A percentile compares a stretch with the other conserved stretches of the same genome.
These are phyloP conservation scores for Ogataea corticis DNA, from an alignment of 805 yeast species.

Conservation along the genomic window DNA sequence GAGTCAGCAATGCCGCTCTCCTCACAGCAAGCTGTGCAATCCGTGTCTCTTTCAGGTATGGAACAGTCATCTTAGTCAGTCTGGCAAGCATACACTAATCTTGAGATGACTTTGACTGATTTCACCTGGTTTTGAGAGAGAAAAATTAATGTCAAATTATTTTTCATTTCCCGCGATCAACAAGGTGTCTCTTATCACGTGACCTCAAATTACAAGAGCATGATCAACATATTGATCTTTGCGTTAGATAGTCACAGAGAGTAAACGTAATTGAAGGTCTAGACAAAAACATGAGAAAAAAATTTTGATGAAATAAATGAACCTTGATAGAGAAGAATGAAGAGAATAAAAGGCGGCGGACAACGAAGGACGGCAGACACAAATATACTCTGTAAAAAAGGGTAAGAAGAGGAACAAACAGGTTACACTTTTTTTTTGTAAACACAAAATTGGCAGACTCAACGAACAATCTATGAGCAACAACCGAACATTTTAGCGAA, in stretches of 20 bases:
- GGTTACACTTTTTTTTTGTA: constrained; percentile 5
- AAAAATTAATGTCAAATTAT: background rate
- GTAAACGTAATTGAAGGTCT: constrained; percentile 5
- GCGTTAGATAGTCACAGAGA: too few species aligned
- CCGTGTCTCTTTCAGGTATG: constrained; percentile 64
- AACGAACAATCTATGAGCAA: constrained; percentile 15
- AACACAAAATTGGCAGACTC: constrained; percentile 1
- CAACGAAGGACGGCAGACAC: constrained; percentile 1
- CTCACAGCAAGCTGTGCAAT: constrained; percentile 90
- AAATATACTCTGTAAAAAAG: constrained; percentile 2
- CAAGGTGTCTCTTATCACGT: background rate
- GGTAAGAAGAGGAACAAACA: constrained; percentile 3
- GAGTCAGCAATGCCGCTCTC: constrained; percentile 78
- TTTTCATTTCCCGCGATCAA: background rate
- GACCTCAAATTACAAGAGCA: background rate
- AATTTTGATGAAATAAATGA: constrained; percentile 3
- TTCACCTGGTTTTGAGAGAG: background rate
- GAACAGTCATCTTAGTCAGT: constrained; percentile 3
- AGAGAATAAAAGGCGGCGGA: constrained; percentile 6
- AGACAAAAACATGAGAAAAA: constrained; percentile 6
- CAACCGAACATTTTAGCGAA: constrained; percentile 27
- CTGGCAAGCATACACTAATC: background rate
- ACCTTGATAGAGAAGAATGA: constrained; percentile 2
- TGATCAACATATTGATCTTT: too few species aligned
- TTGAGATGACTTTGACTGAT: background rate